Evolutionary conservation across 768 basidiomycete genomes (phyloP).

Genomic region (Mycena floridula): DNA sequence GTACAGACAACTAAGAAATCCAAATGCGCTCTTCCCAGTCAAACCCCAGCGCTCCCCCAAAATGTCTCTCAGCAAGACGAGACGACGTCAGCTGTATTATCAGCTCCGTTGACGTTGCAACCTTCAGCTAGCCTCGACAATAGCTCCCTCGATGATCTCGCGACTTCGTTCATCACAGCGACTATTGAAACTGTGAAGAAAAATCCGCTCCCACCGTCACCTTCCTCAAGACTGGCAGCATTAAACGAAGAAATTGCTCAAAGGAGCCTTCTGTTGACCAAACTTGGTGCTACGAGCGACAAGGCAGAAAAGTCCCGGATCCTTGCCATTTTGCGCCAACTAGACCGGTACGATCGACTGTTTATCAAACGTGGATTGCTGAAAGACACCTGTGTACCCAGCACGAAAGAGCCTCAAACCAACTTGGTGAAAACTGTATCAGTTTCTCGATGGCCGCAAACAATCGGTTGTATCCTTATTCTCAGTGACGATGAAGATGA

Average conservation of each 20-base stretch:
- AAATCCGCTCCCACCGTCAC: conserved; percentile 7
- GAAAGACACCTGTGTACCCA: too few relatives aligned
- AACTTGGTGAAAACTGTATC: conserved; percentile 16
- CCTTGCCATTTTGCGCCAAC: conserved; percentile 39
- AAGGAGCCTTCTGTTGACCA: conserved; percentile 44
- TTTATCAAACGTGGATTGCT: too few relatives aligned
- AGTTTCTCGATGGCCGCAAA: conserved; percentile 46
- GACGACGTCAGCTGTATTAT: not conserved
- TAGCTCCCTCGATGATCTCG: conserved; percentile 44
- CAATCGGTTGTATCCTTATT: conserved; percentile 36
- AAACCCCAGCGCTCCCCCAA: not conserved
- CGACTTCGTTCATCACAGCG: conserved; percentile 52
- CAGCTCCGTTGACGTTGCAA: conserved; percentile 2
- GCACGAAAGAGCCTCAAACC: not conserved
- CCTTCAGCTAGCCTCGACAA: conserved; percentile 3
- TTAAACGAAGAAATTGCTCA: conserved; percentile 48
- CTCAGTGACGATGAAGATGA: conserved; percentile 47
- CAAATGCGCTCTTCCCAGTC: conserved; percentile 1
- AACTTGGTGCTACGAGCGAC: conserved; percentile 35
- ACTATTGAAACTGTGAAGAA: conserved; percentile 39
- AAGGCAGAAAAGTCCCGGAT: conserved; percentile 48
- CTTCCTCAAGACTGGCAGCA: conserved; percentile 28
- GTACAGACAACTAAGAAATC: conserved; percentile 18
- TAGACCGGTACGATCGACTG: conserved; percentile 46
- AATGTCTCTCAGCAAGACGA: not conserved